A percentile compares a stretch with the other conserved stretches of the same genome.
Evolutionary conservation across 768 basidiomycete genomes (phyloP).

Genomic region (Dioszegia crocea): DNA sequence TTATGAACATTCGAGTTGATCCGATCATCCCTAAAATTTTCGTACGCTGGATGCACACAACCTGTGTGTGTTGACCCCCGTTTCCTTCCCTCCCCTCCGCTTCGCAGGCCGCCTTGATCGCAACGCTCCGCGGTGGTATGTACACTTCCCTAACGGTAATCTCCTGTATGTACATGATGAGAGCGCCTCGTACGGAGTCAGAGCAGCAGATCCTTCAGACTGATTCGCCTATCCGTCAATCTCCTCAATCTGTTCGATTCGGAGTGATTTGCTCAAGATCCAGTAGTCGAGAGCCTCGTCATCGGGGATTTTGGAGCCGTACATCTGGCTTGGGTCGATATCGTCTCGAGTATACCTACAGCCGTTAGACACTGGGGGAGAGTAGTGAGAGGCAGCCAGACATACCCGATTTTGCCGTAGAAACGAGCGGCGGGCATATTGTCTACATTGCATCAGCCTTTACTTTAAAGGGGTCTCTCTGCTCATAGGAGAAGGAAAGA

Average conservation of each 20-base stretch:
- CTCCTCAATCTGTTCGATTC: neutral
- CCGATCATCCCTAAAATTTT: neutral
- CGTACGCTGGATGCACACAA: neutral
- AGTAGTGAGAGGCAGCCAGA: neutral
- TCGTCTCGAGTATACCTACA: conserved; percentile 35
- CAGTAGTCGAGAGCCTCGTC: conserved; percentile 18
- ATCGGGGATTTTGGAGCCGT: conserved; percentile 9
- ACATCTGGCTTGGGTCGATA: conserved; percentile 36
- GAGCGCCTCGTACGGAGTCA: no score
- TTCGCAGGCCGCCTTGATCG: neutral
- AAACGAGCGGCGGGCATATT: conserved; percentile 28
- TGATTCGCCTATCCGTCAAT: neutral
- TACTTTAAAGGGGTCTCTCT: neutral
- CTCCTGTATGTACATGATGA: no score
- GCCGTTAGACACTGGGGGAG: neutral
- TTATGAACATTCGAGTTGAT: neutral
- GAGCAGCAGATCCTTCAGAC: no score
- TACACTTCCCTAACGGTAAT: no score
- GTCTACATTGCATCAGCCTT: conserved; percentile 8
- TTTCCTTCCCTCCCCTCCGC: neutral
- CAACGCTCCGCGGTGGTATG: no score
- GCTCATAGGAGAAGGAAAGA: neutral
- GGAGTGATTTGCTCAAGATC: conserved; percentile 26
- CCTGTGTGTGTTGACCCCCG: neutral
- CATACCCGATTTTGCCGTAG: conserved; percentile 33